Evolutionary conservation across 2,329 filamentous ascomycete genomes (phyloP), one percentile per base, ranked within the genome.

Genomic region (Neoscytalidium dimidiatum): DNA sequence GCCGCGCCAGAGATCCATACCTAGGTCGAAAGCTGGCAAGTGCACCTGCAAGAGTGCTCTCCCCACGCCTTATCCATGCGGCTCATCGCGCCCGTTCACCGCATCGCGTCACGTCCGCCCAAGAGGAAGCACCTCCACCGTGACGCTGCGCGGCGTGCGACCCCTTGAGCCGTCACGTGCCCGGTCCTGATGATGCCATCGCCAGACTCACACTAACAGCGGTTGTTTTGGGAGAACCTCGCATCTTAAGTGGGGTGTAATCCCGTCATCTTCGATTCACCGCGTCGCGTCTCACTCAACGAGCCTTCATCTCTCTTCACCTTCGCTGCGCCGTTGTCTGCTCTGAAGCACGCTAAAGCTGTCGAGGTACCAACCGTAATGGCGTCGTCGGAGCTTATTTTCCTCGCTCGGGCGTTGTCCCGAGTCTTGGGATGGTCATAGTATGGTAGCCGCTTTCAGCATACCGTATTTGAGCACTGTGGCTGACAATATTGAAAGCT

Each of bases 391-490:
- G 72, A 72, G 58, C 48, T 71, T 29, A 69, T 73, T 17, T 66
- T 70, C 38, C 75, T 77, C 64, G 73, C 74, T 14, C 70, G 68
- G 56, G 75, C 73, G 3, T 63, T 75, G 44, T 78, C 75, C 14
- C 68, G 75, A 21, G 66, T 78, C 3, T 51, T 78, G 14, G 76
- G 76, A 11, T 78, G 75, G 75, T 61, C 68, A 6, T 78, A 78
- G 63, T 65, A 61, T 46, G 63, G 41, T 49, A 21, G 28, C 43
- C 4, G 49, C 33, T 31, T 38, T 14, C 9, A 19, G 5, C 49
- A 6, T 17, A n/a, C 9, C 23, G 43, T 58, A 7, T n/a, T 5
- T 41, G 29, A 35, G 5, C 43, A n/a, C 8, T 2, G 21, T 8
- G 21, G 43, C 62, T 64, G 52, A 64, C 52, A 29, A 19, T 19